phyloP scores from a whole-genome alignment of 192 early-diverging fungal species.

The Coemansia sp. region DNA sequence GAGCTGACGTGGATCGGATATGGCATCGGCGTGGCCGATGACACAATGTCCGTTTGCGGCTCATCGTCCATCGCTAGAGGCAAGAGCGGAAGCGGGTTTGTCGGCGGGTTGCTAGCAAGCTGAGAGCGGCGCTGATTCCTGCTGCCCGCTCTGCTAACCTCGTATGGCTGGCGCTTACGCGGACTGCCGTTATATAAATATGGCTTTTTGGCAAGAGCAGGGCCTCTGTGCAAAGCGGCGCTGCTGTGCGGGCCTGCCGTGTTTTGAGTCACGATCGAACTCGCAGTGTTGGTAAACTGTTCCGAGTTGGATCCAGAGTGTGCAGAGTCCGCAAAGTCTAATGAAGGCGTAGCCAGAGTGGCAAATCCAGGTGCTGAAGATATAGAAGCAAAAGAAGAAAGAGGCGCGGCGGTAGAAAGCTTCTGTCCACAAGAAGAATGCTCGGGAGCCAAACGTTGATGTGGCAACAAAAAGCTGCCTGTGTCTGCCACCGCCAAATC shows the following conservation, averaged over 20 bases:
- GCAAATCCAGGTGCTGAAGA: constrained; percentile 13
- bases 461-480: constrained; percentile 12
- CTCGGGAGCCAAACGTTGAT: constrained; percentile 4
- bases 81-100: constrained; percentile 28
- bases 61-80: constrained; percentile 23
- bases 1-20: not conserved
- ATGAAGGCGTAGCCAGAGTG: not conserved
- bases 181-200: not conserved
- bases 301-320: not conserved
- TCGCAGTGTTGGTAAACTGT: not conserved
- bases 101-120: constrained; percentile 39
- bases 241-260: not conserved
- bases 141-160: not conserved
- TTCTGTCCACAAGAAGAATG: constrained; percentile 18
- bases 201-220: not conserved
- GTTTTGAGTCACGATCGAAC: not conserved
- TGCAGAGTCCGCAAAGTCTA: not conserved
- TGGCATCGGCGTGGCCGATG: not conserved
- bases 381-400: constrained; percentile 9
- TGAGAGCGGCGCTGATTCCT: constrained; percentile 11
- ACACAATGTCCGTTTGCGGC: not conserved
- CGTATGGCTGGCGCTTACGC: not conserved
- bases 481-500: not conserved
- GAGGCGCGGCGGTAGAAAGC: constrained; percentile 15
- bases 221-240: too few relatives aligned